Conservation (phyloP, 106 monocot species). For the Cymbidium sinense region DNA sequence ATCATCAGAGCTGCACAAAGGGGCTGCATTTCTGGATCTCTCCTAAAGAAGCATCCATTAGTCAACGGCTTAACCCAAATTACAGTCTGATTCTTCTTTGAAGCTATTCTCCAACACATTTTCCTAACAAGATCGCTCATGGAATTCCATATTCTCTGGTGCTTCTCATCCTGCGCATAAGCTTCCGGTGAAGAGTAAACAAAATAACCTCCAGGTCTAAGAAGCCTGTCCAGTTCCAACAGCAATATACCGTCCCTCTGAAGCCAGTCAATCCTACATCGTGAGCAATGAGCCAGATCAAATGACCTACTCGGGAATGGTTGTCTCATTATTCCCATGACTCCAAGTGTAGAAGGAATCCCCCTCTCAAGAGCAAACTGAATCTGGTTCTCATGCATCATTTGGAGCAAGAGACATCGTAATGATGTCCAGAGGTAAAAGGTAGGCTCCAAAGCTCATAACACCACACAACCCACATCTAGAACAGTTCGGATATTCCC, state of each 20-base stretch:
- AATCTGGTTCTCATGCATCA: constrained; percentile 91
- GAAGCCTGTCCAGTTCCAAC: constrained; percentile 68
- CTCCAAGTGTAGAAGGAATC: constrained; percentile 69
- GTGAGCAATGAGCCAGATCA: constrained; percentile 83
- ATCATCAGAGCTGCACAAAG: constrained; percentile 44
- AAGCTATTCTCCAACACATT: constrained; percentile 88
- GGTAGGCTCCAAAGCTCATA: constrained; percentile 87
- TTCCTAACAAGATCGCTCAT: constrained; percentile 70
- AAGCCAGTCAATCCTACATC: constrained; percentile 94
- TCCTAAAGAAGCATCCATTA: constrained; percentile 62
- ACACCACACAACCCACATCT: constrained; percentile 91
- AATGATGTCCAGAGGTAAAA: constrained; percentile 53
- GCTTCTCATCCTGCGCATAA: constrained; percentile 73
- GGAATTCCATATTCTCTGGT: constrained; percentile 68
- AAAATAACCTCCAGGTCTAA: constrained; percentile 88
- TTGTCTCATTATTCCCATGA: constrained; percentile 73
- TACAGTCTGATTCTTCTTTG: constrained; percentile 80
- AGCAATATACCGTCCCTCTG: constrained; percentile 81
- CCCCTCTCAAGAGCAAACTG: constrained; percentile 96
- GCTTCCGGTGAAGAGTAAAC: constrained; percentile 86
- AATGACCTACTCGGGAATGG: constrained; percentile 82
- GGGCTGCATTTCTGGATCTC: constrained; percentile 57
- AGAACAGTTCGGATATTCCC: constrained; percentile 66
- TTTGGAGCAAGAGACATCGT: constrained; percentile 93
- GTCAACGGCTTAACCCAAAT: constrained; percentile 77